These are phyloP conservation scores for Mycena vulgaris DNA, from an alignment of 768 basidiomycete species.

Conservation along the genomic window DNA sequence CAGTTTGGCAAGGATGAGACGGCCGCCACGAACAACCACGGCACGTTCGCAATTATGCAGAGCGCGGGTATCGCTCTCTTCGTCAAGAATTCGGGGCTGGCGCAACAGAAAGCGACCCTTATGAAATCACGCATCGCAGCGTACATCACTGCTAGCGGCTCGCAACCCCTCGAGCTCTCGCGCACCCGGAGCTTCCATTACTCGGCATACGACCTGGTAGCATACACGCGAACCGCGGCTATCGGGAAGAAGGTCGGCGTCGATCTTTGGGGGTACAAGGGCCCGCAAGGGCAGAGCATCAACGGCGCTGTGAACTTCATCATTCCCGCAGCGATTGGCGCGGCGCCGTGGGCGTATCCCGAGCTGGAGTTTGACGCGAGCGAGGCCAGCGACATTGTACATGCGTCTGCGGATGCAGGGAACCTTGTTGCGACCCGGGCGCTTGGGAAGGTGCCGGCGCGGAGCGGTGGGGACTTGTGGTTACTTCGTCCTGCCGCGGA, in stretches of 20 bases:
- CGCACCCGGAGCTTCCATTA: slow-evolving; percentile 38
- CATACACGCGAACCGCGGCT: slow-evolving; percentile 29
- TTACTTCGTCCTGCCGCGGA: slow-evolving; percentile 28
- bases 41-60: slow-evolving; percentile 33
- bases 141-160: slow-evolving; percentile 29
- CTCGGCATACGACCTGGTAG: slow-evolving; percentile 30
- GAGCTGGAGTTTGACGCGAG: slow-evolving; percentile 28
- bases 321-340: slow-evolving; percentile 23
- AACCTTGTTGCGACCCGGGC: slow-evolving; percentile 11
- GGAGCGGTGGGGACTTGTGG: slow-evolving; percentile 31
- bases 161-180: slow-evolving; percentile 29
- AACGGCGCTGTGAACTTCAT: slow-evolving; percentile 25
- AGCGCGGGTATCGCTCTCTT: slow-evolving; percentile 34
- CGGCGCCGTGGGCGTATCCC: slow-evolving; percentile 9
- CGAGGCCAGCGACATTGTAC: slow-evolving; percentile 29
- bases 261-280: slow-evolving; percentile 33
- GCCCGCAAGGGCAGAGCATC: slow-evolving; percentile 30
- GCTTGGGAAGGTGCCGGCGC: slow-evolving; percentile 12
- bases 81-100: slow-evolving; percentile 15
- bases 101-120: slow-evolving; percentile 8
- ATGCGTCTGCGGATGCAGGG: slow-evolving; percentile 27
- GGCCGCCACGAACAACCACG: slow-evolving; percentile 33
- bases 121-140: slow-evolving; percentile 14
- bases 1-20: slow-evolving; percentile 27
- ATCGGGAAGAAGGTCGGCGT: slow-evolving; percentile 32